Conservation (phyloP, 306 rosid species). For the Cotoneaster glaucophyllus region DNA sequence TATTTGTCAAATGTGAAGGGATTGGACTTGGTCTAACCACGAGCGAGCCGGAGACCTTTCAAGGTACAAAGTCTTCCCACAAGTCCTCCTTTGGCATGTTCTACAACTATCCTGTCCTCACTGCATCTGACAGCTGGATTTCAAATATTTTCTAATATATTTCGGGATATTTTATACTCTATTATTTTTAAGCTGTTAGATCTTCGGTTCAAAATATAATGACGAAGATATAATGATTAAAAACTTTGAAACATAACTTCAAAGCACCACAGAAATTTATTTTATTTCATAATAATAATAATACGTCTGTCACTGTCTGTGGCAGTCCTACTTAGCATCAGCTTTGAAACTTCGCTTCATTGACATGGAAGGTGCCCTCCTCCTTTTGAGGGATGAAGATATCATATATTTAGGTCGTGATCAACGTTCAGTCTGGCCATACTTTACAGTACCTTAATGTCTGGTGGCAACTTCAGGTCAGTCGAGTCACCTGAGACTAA, state of each 20-base stretch:
- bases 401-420: constrained; percentile 12
- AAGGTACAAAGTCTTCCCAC: constrained; percentile 18
- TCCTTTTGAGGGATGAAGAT: background rate
- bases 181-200: too few relatives aligned
- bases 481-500: constrained; percentile 20
- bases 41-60: constrained; percentile 8
- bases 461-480: constrained; percentile 25
- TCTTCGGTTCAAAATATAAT: too few relatives aligned
- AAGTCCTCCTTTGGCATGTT: constrained; percentile 42
- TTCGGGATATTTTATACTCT: background rate
- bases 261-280: background rate
- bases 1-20: constrained; percentile 8
- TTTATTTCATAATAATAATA: background rate
- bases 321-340: constrained; percentile 26
- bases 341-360: constrained; percentile 53
- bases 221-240: background rate
- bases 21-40: constrained; percentile 31
- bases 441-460: constrained; percentile 28
- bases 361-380: constrained; percentile 60
- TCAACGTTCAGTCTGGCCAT: constrained; percentile 1
- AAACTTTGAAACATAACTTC: too few relatives aligned
- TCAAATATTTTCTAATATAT: background rate
- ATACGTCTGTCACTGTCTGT: background rate
- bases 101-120: constrained; percentile 20
- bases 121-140: background rate